A percentile compares a stretch with the other conserved stretches of the same genome.
These are phyloP conservation scores for Lobosporangium transversale DNA, from an alignment of 192 early-diverging fungal species.

Conservation along the genomic window DNA sequence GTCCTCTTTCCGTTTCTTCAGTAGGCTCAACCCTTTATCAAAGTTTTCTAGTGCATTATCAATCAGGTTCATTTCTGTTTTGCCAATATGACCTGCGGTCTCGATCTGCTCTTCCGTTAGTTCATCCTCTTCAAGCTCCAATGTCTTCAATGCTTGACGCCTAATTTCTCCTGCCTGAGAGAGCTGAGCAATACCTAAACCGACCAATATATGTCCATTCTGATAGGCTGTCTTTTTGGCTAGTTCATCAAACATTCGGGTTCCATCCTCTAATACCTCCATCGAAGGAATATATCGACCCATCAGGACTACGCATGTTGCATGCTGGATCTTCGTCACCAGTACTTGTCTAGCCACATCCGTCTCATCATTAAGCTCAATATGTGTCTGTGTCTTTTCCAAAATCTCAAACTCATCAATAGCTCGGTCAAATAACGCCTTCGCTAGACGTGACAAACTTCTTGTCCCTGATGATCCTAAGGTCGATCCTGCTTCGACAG, in stretches of 20 bases:
- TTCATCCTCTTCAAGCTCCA: conserved; percentile 17
- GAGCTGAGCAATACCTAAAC: conserved; percentile 34
- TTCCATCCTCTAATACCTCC: conserved; percentile 42
- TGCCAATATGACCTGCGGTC: conserved; percentile 26
- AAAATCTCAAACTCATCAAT: conserved; percentile 58
- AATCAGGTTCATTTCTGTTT: conserved; percentile 9
- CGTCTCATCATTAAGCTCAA: conserved; percentile 51
- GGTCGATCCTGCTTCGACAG: not conserved
- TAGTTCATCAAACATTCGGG: conserved; percentile 49
- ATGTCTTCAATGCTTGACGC: conserved; percentile 8
- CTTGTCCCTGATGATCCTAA: not conserved
- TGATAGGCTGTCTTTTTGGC: conserved; percentile 10
- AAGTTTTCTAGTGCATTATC: conserved; percentile 17
- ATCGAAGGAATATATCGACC: conserved; percentile 29
- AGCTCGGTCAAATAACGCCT: conserved; percentile 65
- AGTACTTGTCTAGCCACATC: conserved; percentile 15
- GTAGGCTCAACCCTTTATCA: conserved; percentile 14
- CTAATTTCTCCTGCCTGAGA: conserved; percentile 26
- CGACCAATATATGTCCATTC: conserved; percentile 27
- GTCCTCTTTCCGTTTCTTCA: conserved; percentile 9
- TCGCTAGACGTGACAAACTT: conserved; percentile 43
- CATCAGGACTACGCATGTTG: conserved; percentile 34
- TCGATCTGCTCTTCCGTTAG: conserved; percentile 28
- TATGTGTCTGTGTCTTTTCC: conserved; percentile 54
- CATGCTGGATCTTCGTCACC: conserved; percentile 41